Conservation (phyloP, 257 asterid species). For the Fraxinus excelsior region DNA sequence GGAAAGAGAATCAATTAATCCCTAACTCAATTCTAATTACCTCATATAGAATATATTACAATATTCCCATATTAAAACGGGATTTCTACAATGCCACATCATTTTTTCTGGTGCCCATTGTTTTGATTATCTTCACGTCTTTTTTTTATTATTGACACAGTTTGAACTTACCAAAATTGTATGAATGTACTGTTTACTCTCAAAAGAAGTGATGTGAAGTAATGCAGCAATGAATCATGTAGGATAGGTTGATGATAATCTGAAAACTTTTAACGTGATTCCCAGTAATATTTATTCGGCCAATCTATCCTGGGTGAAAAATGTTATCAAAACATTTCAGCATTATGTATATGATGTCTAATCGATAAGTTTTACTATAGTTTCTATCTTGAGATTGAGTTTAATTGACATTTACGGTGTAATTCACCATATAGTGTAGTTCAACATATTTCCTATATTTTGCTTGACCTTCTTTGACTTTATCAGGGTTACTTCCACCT, state of each 20-base stretch:
- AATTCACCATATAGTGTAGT: not conserved
- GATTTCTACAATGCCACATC: not conserved
- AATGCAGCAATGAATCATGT: not conserved
- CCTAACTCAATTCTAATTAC: too few species aligned
- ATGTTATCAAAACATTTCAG: not conserved
- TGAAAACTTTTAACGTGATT: constrained; percentile 2
- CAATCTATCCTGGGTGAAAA: not conserved
- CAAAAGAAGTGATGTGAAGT: not conserved
- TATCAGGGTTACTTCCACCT: constrained; percentile 90
- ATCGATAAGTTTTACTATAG: constrained; percentile 13
- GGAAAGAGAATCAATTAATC: too few species aligned
- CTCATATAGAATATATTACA: too few species aligned
- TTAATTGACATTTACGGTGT: constrained; percentile 15
- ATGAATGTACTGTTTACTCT: not conserved
- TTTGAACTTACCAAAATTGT: not conserved
- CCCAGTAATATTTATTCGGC: not conserved
- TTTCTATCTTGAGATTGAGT: constrained; percentile 7
- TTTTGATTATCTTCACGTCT: constrained; percentile 2
- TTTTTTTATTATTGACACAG: not conserved
- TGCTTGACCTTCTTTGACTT: constrained; percentile 25
- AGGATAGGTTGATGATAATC: constrained; percentile 11
- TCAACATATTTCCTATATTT: not conserved
- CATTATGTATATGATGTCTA: constrained; percentile 1
- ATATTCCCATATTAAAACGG: too few species aligned
- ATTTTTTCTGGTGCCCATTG: constrained; percentile 12